Conservation (phyloP, 805 yeast species). For the Metschnikowia gelsemii region DNA sequence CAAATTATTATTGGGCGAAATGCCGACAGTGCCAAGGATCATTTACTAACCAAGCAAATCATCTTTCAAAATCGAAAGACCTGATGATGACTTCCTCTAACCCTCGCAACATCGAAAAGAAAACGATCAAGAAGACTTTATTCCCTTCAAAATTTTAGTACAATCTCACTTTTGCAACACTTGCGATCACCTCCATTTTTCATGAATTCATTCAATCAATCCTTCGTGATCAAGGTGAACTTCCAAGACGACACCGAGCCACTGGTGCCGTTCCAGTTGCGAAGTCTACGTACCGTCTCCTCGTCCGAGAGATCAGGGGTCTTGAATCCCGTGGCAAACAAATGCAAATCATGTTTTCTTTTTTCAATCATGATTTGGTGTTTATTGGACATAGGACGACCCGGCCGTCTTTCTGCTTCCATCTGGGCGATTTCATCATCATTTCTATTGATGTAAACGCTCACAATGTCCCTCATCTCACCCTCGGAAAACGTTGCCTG, state of each 20-base stretch:
- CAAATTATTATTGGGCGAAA: too few relatives aligned
- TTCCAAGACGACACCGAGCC: slow-evolving; percentile 73
- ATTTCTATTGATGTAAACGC: slow-evolving; percentile 63
- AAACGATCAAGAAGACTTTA: too few relatives aligned
- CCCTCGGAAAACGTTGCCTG: slow-evolving; percentile 45
- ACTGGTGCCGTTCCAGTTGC: slow-evolving; percentile 77
- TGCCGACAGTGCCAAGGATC: too few relatives aligned
- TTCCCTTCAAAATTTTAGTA: too few relatives aligned
- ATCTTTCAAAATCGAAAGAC: too few relatives aligned
- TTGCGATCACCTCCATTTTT: too few relatives aligned
- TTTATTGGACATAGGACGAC: slow-evolving; percentile 75
- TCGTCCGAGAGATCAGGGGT: slow-evolving; percentile 71
- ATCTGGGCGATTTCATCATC: slow-evolving; percentile 72
- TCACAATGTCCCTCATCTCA: slow-evolving; percentile 62
- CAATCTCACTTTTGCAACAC: too few relatives aligned
- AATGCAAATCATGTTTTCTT: slow-evolving; percentile 57
- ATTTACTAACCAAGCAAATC: too few relatives aligned
- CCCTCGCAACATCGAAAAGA: too few relatives aligned
- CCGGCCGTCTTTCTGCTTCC: slow-evolving; percentile 69
- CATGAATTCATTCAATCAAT: slow-evolving; percentile 6
- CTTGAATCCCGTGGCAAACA: slow-evolving; percentile 64
- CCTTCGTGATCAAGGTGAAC: slow-evolving; percentile 38
- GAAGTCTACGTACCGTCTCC: slow-evolving; percentile 56
- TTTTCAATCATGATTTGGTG: slow-evolving; percentile 67
- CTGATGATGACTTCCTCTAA: too few relatives aligned